Percentiles rank a stretch among this genome's conserved stretches.
Evolutionary conservation across 208 protist genomes (phyloP).

Genomic region (Crithidia brevicula): DNA sequence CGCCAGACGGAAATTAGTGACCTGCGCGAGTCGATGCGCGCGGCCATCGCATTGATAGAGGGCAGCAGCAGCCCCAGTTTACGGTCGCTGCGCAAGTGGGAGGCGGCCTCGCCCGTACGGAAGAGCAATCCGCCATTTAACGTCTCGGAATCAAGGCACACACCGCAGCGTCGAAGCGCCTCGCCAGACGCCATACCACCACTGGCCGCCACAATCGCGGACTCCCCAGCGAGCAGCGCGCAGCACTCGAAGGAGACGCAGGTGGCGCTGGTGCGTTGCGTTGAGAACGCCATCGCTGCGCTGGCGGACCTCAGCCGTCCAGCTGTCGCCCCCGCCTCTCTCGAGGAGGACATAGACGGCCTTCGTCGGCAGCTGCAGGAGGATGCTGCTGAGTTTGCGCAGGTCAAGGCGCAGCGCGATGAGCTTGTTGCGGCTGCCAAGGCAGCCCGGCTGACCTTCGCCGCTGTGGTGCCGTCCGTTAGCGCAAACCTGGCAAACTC

Average conservation of each 20-base stretch:
- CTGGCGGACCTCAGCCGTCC: background rate
- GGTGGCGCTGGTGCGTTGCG: constrained; percentile 2
- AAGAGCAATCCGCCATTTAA: background rate
- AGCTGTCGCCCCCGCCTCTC: constrained; percentile 2
- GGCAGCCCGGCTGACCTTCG: constrained; percentile 4
- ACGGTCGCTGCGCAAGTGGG: constrained; percentile 16
- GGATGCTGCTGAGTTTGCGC: constrained; percentile 3
- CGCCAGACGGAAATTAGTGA: constrained; percentile 19
- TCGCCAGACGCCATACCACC: background rate
- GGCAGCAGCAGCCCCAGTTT: background rate
- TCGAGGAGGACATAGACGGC: constrained; percentile 2
- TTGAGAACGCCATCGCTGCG: constrained; percentile 1
- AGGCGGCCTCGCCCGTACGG: background rate
- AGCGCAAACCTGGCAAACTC: background rate
- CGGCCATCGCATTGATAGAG: constrained; percentile 16
- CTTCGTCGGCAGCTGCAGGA: constrained; percentile 8
- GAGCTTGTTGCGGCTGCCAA: constrained; percentile 15
- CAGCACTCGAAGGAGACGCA: constrained; percentile 12
- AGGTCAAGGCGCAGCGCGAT: constrained; percentile 21
- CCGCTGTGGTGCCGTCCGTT: too few relatives aligned
- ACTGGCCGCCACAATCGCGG: background rate
- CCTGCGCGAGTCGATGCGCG: constrained; percentile 23
- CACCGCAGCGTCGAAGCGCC: background rate
- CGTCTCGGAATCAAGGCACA: background rate
- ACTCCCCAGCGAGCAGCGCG: background rate